Evolutionary conservation across 1,139 yeast genomes (phyloP).

Genomic region (Geotrichum siamense): DNA sequence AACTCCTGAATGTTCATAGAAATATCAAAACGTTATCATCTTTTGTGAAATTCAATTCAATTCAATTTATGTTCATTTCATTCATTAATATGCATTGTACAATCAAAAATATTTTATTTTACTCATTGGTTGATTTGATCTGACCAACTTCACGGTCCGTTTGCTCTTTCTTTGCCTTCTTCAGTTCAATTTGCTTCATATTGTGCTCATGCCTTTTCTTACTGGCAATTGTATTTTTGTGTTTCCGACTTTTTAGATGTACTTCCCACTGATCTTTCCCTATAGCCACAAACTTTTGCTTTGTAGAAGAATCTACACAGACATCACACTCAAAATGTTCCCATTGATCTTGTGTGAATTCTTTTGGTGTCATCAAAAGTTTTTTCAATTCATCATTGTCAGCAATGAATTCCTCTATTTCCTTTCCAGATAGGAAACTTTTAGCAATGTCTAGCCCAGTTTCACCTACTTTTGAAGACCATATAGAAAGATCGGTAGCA

Average conservation of each 20-base stretch:
- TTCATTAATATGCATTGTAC: too few species aligned
- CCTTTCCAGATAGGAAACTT: background rate
- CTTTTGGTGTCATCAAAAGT: constrained; percentile 30
- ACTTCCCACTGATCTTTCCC: constrained; percentile 66
- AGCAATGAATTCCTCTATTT: constrained; percentile 24
- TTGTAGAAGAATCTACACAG: constrained; percentile 39
- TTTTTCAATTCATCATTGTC: constrained; percentile 43
- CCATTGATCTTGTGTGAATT: constrained; percentile 43
- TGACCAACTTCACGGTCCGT: background rate
- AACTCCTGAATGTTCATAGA: too few species aligned
- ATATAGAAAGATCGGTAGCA: constrained; percentile 59
- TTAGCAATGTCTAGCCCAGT: constrained; percentile 39
- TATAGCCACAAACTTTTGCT: constrained; percentile 54
- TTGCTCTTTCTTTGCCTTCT: constrained; percentile 4
- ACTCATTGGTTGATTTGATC: too few species aligned
- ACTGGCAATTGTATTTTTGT: constrained; percentile 25
- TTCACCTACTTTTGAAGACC: constrained; percentile 51
- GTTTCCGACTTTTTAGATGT: constrained; percentile 54
- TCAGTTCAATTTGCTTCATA: constrained; percentile 9
- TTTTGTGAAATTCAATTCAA: too few species aligned
- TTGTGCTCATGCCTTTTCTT: constrained; percentile 12
- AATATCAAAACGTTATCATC: too few species aligned
- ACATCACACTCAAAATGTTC: constrained; percentile 58
- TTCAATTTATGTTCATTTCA: too few species aligned
- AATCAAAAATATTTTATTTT: too few species aligned